Evolutionary conservation across 75 land plant species (phyloP), one percentile per base, ranked within the genome.

Genomic region (Pinus taeda): DNA sequence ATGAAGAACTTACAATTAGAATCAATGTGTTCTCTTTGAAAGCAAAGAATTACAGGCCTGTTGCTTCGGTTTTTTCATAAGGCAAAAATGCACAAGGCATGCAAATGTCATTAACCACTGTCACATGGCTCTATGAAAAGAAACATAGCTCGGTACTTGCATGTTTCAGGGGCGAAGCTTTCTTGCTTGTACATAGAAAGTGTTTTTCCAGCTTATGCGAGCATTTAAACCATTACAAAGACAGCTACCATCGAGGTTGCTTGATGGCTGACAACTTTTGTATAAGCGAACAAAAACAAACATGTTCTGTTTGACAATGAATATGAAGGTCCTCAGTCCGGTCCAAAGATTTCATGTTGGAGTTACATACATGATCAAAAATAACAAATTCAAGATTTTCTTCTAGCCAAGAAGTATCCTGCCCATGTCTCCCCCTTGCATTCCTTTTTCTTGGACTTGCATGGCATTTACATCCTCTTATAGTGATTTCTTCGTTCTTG

Each of bases 231-330:
- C 72, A 20, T 39, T 69, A 69, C 8, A 69, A 69, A 69, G 3
- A 17, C 49, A 39, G 72, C 55, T 69, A 39, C 8, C 42, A 21
- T 69, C n/a, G 64, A 80, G 76, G 73, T 72, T 81, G 24, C 57
- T 74, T 82, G 61, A 26, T 75, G 77, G 18, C 71, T 42, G 53
- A 73, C 76, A 88, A 57, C 71, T 66, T 83, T 58, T 81, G 79
- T 71, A 80, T 78, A 59, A 87, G 75, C 56, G 81, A 74, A 76
- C 86, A 90, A 22, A 90, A 58, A 78, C 90, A 90, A 61, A 90
- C 53, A 21, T 56, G 85, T 73, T 85, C 80, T 33, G 75, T 77
- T 80, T 82, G 84, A 77, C 92, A 90, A 65, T 90, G 92, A 75
- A 79, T 73, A 57, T 74, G n/a, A 72, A 45, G 49, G 24, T 85